Conservation (phyloP, 2,329 filamentous ascomycete genomes). For the Monilinia aucupariae region DNA sequence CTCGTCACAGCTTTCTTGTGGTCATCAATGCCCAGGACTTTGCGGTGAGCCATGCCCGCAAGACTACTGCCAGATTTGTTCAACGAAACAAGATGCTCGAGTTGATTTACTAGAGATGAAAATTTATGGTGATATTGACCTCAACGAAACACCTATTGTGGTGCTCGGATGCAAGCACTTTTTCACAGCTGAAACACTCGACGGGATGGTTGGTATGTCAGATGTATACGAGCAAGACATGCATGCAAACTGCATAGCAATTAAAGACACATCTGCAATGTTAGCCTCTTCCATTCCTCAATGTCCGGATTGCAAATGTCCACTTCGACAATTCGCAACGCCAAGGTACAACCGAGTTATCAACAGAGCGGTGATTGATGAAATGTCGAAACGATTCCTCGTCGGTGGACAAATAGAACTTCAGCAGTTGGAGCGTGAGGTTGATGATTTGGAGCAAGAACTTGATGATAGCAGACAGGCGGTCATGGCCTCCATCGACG, state of each 20-base stretch:
- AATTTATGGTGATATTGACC: constrained; percentile 51
- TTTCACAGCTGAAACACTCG: constrained; percentile 53
- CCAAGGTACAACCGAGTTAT: constrained; percentile 38
- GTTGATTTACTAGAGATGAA: constrained; percentile 54
- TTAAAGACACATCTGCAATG: constrained; percentile 30
- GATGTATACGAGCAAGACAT: constrained; percentile 34
- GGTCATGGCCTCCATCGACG: too few relatives aligned
- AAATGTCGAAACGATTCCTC: constrained; percentile 38
- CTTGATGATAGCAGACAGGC: constrained; percentile 16
- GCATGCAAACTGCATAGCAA: constrained; percentile 27
- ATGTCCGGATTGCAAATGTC: constrained; percentile 36
- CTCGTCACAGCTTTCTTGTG: constrained; percentile 46
- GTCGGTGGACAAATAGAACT: constrained; percentile 31
- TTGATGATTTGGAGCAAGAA: constrained; percentile 23
- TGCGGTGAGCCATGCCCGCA: constrained; percentile 60
- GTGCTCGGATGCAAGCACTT: constrained; percentile 60
- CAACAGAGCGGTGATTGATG: constrained; percentile 37
- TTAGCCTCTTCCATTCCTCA: constrained; percentile 30
- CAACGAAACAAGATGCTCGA: constrained; percentile 37
- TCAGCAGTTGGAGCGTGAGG: constrained; percentile 25
- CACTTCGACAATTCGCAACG: constrained; percentile 35
- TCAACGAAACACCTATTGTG: constrained; percentile 56
- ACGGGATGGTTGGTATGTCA: constrained; percentile 50
- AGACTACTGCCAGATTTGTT: constrained; percentile 53
- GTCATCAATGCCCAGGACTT: constrained; percentile 58